Base-by-base conservation (phyloP, 257 asterid species). In the Solanum raphanifolium region DNA sequence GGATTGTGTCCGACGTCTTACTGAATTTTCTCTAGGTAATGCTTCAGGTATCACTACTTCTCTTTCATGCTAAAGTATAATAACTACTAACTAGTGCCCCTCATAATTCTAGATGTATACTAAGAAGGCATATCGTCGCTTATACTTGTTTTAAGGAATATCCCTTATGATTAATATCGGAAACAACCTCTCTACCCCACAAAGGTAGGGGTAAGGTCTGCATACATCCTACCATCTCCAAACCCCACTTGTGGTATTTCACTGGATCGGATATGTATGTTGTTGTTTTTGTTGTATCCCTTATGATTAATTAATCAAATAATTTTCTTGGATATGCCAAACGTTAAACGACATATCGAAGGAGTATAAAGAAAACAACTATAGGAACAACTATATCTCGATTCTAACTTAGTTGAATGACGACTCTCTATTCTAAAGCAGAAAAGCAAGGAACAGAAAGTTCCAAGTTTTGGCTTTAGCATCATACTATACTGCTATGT, bases 1-100 rank as follows among this genome's bases (percentile, higher is more conserved):
- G 91, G 94, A 95, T 66, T 93, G 96, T 13, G 95, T 94, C 79
- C 93, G 92, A 74, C 93, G 93, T 32, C 96, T 95, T 18, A 91
- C 95, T 29, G 89, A 92, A 66, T 91, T 95, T 83, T 94, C 96
- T 5, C 87, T 94, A 35, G 90, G 87, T 34, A 89, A 71, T 27
- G 89, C 87, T 43, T 91, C 91, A 87, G 93, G 95, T 88, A 91
- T 55, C 90, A 55, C 84, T 23, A 73, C 36, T 71, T 31, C 41
- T 66, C 66, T 3, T 12, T 13, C 74, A 4, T 23, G 73, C 25
- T 10, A 23, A 31, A 48, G 69, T 23, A 73, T 46, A 43, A n/a
- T 27, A 8, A 16, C 7, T 13, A 46, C 38, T 81, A 81, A 81
- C 18, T 29, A 43, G 3, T 27, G 66, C 5, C 65, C 65, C 27